Percentiles rank a stretch among this genome's conserved stretches.
Conservation (phyloP, 106 monocot species). For the Xerophyta viscosa region DNA sequence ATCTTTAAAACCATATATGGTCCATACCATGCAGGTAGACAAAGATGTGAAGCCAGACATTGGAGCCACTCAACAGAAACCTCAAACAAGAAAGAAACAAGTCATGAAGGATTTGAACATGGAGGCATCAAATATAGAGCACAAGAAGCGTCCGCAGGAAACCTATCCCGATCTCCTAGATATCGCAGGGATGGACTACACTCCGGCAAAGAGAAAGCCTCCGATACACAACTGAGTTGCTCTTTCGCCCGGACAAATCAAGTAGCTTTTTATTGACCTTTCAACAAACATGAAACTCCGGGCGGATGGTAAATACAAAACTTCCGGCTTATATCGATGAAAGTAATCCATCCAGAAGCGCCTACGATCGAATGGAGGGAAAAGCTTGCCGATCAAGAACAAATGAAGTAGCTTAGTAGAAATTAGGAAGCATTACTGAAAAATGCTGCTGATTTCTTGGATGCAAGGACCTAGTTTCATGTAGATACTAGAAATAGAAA, state of each 20-base stretch:
- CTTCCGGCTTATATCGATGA: no score
- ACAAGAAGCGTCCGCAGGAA: conserved; percentile 1
- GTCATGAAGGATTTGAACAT: neutral
- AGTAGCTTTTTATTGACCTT: no score
- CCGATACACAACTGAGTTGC: conserved; percentile 67
- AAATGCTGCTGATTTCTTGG: conserved; percentile 65
- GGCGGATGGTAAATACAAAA: no score
- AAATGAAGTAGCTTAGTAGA: conserved; percentile 9
- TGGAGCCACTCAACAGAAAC: neutral
- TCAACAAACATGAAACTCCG: no score
- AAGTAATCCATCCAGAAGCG: no score
- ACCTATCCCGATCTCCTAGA: conserved; percentile 45
- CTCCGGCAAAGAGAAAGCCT: conserved; percentile 68
- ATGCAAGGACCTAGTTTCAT: conserved; percentile 28
- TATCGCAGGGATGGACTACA: conserved; percentile 83
- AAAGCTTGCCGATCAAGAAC: no score
- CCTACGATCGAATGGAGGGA: no score
- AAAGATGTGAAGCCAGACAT: neutral
- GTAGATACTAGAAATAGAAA: conserved; percentile 24
- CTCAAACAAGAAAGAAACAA: neutral
- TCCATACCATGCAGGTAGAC: neutral
- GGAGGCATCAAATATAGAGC: neutral
- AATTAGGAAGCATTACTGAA: conserved; percentile 40
- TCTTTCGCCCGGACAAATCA: neutral
- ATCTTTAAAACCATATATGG: neutral